A percentile compares a stretch with the other conserved stretches of the same genome.
These are phyloP conservation scores for Cucurbita pepo DNA, from an alignment of 306 rosid genomes.

Conservation along the genomic window DNA sequence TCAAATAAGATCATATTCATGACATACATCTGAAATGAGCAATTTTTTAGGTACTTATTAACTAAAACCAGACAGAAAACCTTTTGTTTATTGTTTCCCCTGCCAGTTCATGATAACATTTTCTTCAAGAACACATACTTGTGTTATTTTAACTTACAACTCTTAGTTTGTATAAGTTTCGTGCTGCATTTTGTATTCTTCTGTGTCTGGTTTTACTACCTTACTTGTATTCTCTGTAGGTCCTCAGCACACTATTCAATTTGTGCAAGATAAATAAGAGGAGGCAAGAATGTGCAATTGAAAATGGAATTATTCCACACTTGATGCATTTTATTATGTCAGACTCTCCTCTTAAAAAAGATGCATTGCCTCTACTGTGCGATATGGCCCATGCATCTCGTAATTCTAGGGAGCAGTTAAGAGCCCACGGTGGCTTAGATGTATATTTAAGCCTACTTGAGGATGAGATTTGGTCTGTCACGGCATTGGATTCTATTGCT, in stretches of 20 bases:
- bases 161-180: neutral
- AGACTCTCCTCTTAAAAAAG: slow-evolving; percentile 73
- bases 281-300: slow-evolving; percentile 98
- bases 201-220: neutral
- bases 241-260: slow-evolving; percentile 82
- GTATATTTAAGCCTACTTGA: slow-evolving; percentile 94
- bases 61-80: neutral
- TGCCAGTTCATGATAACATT: neutral
- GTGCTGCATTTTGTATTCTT: neutral
- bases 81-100: no score
- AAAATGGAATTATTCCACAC: slow-evolving; percentile 99
- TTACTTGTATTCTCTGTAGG: slow-evolving; percentile 35
- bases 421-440: slow-evolving; percentile 99
- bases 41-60: neutral
- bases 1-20: neutral
- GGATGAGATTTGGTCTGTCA: slow-evolving; percentile 88
- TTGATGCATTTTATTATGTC: slow-evolving; percentile 83
- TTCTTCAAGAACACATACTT: neutral
- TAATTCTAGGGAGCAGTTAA: slow-evolving; percentile 91
- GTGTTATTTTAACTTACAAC: neutral
- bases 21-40: neutral
- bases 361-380: slow-evolving; percentile 86
- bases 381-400: slow-evolving; percentile 99
- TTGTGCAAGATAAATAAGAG: slow-evolving; percentile 98
- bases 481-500: slow-evolving; percentile 92